Evolutionary conservation across 129 eudicot species (phyloP).

Genomic region (Glebionis coronaria): DNA sequence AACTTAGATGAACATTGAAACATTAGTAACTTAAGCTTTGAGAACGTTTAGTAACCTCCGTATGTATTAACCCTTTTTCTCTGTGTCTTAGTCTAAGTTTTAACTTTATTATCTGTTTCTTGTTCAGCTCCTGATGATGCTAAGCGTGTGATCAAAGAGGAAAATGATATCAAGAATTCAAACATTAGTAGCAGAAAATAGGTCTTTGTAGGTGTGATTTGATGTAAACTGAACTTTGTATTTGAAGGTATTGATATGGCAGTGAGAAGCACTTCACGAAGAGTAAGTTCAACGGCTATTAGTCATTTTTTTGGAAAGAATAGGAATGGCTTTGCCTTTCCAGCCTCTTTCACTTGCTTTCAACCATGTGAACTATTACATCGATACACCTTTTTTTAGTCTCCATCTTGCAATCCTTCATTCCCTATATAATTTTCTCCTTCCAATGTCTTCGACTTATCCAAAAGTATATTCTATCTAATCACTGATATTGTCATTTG

Average conservation of each 20-base stretch:
- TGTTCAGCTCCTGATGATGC: slow-evolving; percentile 25
- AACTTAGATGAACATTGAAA: too few species aligned
- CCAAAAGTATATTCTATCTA: not conserved
- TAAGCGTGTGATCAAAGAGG: slow-evolving; percentile 25
- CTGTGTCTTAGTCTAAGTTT: not conserved
- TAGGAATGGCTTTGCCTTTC: slow-evolving; percentile 70
- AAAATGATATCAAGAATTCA: slow-evolving; percentile 19
- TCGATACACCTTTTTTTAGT: slow-evolving; percentile 67
- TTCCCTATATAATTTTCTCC: not conserved
- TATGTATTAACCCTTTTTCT: too few species aligned
- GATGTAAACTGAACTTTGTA: too few species aligned
- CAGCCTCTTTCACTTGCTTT: too few species aligned
- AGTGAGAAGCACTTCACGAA: slow-evolving; percentile 18
- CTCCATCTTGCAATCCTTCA: slow-evolving; percentile 3
- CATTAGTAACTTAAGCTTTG: too few species aligned
- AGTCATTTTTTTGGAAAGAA: slow-evolving; percentile 3
- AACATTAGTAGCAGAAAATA: not conserved
- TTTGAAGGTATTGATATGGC: slow-evolving; percentile 25
- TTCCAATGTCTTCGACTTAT: not conserved
- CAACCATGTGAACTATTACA: slow-evolving; percentile 67
- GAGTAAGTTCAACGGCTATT: not conserved
- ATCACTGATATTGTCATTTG: slow-evolving; percentile 1
- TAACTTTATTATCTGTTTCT: slow-evolving; percentile 5
- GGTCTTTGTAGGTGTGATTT: slow-evolving; percentile 19
- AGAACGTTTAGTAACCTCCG: too few species aligned